Conservation (phyloP, 1,284 basidiomycete species). For the Papiliotrema laurentii region DNA sequence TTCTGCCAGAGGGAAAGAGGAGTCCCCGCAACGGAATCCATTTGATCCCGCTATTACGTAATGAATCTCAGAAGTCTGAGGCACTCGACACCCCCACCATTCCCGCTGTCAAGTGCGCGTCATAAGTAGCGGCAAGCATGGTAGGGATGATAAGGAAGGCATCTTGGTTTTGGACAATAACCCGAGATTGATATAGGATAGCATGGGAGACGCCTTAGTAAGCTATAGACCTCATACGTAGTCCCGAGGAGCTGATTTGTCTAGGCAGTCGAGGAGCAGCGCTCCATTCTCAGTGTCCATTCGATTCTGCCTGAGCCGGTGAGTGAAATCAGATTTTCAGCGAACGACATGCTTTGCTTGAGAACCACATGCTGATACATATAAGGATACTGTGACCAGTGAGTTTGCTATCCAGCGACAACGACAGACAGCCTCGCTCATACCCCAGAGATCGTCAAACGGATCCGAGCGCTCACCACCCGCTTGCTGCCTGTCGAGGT, state of each 20-base stretch:
- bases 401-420: not conserved
- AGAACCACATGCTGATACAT: constrained; percentile 2
- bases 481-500: constrained; percentile 72
- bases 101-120: no score
- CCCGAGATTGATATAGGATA: no score
- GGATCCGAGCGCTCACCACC: constrained; percentile 71
- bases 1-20: no score
- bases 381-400: constrained; percentile 37
- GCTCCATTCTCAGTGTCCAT: constrained; percentile 32
- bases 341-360: no score
- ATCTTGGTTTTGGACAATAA: no score
- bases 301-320: constrained; percentile 38
- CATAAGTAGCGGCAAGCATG: no score
- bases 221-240: constrained; percentile 8
- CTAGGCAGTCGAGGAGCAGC: constrained; percentile 39
- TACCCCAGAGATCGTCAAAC: constrained; percentile 59
- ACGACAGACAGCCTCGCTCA: not conserved
- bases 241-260: not conserved
- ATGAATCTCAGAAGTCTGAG: no score
- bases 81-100: no score
- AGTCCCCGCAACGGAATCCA: no score
- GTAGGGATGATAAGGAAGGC: not conserved
- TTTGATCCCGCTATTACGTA: no score
- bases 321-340: constrained; percentile 7
- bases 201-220: constrained; percentile 35